Conservation (phyloP, 106 monocot species). For the Phalaenopsis equestris region DNA sequence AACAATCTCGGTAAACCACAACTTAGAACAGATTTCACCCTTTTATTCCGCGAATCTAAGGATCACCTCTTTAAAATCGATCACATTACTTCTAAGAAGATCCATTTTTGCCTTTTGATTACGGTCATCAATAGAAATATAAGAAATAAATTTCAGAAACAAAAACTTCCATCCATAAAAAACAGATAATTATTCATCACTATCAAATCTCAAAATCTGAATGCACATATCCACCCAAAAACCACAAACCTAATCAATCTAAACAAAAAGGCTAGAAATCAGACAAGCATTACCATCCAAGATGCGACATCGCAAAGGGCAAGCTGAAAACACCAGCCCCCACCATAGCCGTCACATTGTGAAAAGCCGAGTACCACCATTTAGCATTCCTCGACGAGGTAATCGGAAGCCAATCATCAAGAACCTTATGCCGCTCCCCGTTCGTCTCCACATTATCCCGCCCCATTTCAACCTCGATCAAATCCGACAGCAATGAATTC, state of each 20-base stretch:
- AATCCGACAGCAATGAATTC: not conserved
- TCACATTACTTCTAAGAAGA: no score
- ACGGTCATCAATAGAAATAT: no score
- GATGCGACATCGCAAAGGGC: slow-evolving; percentile 21
- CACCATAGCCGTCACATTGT: slow-evolving; percentile 31
- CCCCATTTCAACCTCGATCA: not conserved
- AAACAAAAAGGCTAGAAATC: not conserved
- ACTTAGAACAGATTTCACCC: no score
- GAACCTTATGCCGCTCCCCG: not conserved
- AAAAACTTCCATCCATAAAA: not conserved
- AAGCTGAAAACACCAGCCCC: slow-evolving; percentile 23
- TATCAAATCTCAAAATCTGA: not conserved
- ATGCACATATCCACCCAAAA: no score
- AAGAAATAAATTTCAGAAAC: not conserved
- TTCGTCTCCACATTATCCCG: not conserved
- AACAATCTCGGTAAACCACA: no score
- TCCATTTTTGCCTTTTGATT: no score
- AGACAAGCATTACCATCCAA: slow-evolving; percentile 11
- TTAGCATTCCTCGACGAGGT: slow-evolving; percentile 21
- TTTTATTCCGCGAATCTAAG: no score
- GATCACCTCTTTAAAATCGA: no score
- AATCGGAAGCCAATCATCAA: slow-evolving; percentile 20
- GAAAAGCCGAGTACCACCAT: slow-evolving; percentile 30
- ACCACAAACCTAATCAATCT: not conserved
- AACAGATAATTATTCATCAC: not conserved